phyloP scores from a whole-genome alignment of 2,329 filamentous ascomycete genomes.

The Ophiostoma sp. region DNA sequence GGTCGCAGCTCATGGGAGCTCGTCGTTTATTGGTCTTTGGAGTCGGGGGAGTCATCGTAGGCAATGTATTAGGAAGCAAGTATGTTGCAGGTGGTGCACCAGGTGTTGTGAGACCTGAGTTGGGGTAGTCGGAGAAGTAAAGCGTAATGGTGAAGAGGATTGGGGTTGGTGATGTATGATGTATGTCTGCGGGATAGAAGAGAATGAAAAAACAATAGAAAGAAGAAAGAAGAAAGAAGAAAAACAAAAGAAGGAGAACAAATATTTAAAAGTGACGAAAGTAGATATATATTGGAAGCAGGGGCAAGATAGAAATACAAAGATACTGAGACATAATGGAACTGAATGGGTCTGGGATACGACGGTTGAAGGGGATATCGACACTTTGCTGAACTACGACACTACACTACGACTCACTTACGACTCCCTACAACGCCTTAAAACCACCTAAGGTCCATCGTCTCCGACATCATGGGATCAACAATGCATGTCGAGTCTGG shows the following conservation, averaged over 20 bases:
- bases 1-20: conserved; percentile 33
- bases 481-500: conserved; percentile 5
- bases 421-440: neutral
- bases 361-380: neutral
- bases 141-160: neutral
- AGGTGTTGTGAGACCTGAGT: neutral
- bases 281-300: neutral
- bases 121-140: conserved; percentile 8
- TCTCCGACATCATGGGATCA: conserved; percentile 8
- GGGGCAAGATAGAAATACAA: neutral
- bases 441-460: neutral
- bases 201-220: neutral
- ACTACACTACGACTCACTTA: neutral
- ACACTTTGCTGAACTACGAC: neutral
- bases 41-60: neutral
- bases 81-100: neutral
- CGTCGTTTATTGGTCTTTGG: conserved; percentile 28
- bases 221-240: neutral
- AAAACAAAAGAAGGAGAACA: neutral
- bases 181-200: neutral
- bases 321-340: neutral
- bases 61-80: neutral
- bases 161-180: neutral
- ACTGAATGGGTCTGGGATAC: neutral
- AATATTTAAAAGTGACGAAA: neutral